These are phyloP conservation scores for Euphorbia peplus DNA, from an alignment of 345 rosid species.

Conservation along the genomic window DNA sequence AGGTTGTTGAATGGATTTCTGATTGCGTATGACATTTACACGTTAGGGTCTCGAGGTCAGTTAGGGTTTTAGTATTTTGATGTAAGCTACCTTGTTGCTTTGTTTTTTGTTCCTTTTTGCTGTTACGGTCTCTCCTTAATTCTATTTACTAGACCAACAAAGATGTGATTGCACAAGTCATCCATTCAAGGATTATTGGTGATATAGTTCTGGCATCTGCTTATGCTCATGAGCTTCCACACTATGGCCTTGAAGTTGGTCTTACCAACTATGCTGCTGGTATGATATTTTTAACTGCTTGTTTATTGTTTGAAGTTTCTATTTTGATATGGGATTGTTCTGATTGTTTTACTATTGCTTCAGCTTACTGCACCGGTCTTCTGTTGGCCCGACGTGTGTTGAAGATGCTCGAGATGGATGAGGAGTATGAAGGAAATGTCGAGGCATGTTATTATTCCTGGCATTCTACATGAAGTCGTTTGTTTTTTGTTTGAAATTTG, in stretches of 20 bases:
- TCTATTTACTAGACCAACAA: slow-evolving; percentile 51
- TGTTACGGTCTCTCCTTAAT: slow-evolving; percentile 19
- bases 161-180: slow-evolving; percentile 55
- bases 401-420: slow-evolving; percentile 66
- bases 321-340: neutral
- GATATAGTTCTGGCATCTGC: slow-evolving; percentile 64
- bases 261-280: slow-evolving; percentile 78
- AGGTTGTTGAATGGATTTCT: neutral
- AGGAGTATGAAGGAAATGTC: slow-evolving; percentile 58
- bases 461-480: neutral
- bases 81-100: neutral
- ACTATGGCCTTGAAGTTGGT: slow-evolving; percentile 62
- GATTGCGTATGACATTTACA: neutral
- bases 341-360: neutral
- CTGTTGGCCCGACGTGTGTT: slow-evolving; percentile 71
- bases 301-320: neutral
- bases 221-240: slow-evolving; percentile 61
- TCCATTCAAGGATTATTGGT: slow-evolving; percentile 52
- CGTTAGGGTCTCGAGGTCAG: too few relatives aligned
- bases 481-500: neutral
- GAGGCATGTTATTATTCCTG: slow-evolving; percentile 40
- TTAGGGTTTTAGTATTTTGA: too few relatives aligned
- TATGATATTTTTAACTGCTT: slow-evolving; percentile 15
- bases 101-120: neutral
- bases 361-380: slow-evolving; percentile 74